A percentile compares a stretch with the other conserved stretches of the same genome.
phyloP scores from a whole-genome alignment of 2,329 filamentous ascomycete genomes.

The Boeremia lycopersici region DNA sequence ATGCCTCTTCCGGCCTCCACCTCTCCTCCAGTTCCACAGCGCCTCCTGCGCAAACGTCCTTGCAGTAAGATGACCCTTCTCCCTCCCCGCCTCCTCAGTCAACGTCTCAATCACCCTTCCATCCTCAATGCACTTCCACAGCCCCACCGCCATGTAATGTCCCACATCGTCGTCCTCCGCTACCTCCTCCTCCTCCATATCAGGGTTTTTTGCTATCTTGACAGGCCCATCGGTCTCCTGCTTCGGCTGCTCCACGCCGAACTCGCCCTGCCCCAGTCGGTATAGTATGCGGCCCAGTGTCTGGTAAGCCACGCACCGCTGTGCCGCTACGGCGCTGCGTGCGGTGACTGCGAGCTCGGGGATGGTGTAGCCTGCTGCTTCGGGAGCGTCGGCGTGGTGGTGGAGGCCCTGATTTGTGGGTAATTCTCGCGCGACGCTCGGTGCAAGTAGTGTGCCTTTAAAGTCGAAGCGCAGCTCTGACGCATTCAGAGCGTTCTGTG shows the following conservation, averaged over 20 bases:
- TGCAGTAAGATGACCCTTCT: conserved; percentile 76
- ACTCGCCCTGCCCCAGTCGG: conserved; percentile 76
- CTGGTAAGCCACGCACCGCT: conserved; percentile 90
- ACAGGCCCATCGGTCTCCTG: conserved; percentile 55
- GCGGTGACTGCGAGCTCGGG: conserved; percentile 81
- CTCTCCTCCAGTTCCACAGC: conserved; percentile 83
- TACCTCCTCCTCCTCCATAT: conserved; percentile 39
- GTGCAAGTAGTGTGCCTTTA: conserved; percentile 77
- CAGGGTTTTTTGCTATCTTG: conserved; percentile 48
- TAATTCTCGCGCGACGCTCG: conserved; percentile 73
- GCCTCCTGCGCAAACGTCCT: conserved; percentile 87
- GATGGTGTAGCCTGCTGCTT: conserved; percentile 93
- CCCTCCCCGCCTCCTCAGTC: conserved; percentile 72
- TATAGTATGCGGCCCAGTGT: conserved; percentile 86
- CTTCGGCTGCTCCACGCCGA: conserved; percentile 59
- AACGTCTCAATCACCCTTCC: conserved; percentile 78
- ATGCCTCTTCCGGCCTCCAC: conserved; percentile 66
- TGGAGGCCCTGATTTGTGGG: conserved; percentile 82
- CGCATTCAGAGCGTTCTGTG: conserved; percentile 71
- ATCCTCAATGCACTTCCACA: conserved; percentile 83
- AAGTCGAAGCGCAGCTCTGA: conserved; percentile 89
- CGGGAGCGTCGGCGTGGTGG: conserved; percentile 90
- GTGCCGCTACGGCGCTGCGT: conserved; percentile 80
- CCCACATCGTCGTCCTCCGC: conserved; percentile 46
- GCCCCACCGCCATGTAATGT: conserved; percentile 66